Evolutionary conservation across 805 yeast genomes (phyloP), one percentile per base, ranked within the genome.

Genomic region (Saturnispora galanensis): DNA sequence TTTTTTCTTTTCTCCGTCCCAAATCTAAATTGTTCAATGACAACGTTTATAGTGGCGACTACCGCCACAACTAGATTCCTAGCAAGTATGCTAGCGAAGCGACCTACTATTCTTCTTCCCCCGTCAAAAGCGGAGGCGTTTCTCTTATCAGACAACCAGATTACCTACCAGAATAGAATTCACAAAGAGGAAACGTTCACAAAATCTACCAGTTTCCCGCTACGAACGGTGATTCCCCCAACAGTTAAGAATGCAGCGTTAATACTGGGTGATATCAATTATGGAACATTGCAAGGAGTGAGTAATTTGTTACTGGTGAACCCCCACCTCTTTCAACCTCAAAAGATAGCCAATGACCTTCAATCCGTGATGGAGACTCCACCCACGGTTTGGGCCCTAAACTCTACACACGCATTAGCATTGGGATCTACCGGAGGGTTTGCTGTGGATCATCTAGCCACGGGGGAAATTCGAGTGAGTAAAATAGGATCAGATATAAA

Each of bases 391-490:
- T 41, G 44, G 44, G 7, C 39, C 8, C 7, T 41, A 9, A 41
- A 21, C n/a, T 35, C 38, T 5, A 41, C 44, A 3, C 44, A 41
- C 36, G n/a, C 28, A 6, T 31, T 35, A 4, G 16, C 30, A 9
- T 12, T 35, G 17, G 39, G 44, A 3, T 35, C 35, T 5, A 30
- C 10, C 8, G 38, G 29, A 3, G 39, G 39, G 13, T 41, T 35
- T 13, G 21, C 21, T 29, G 44, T 41, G 4, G 44, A 41, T 26
- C 44, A 41, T 41, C 21, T 35, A 9, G 7, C 28, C 18, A 38
- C 38, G 46, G 46, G 41, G 9, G 42, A 38, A 26, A 42, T 42
- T 35, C 32, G 41, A 29, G 31, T 42, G 34, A 38, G 36, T 12
- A 40, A 33, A 28, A 17, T 40, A 11, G 35, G 35, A 29, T 28